Evolutionary conservation across 116 monocot species (phyloP), one percentile per base, ranked within the genome.

Genomic region (Zostera marina): DNA sequence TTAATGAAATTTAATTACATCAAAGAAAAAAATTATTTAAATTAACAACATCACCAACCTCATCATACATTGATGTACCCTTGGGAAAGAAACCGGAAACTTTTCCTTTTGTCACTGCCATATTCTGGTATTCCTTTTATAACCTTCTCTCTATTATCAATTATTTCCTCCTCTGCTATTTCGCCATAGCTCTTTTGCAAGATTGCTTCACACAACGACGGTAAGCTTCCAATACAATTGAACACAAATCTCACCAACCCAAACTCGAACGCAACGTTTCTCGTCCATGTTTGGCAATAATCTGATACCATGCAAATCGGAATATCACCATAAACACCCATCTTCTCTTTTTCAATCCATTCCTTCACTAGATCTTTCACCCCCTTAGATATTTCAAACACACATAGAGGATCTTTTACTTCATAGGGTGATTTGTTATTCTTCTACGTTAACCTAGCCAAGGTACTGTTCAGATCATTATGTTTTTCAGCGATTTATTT

Each of bases 301-400:
- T 74, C 73, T 17, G 67, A 60, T 38, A 74, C 14, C 42, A 74
- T 52, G 41, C 73, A 74, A 4, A 13, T 42, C 7, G 66, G 61
- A 6, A 14, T 3, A 4, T 11, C 26, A 45, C 1, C 9, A 25
- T 12, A 63, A 11, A 55, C 54, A 57, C 9, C 2, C 12, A 42
- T 14, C 10, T 0, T 8, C 47, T 58, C 54, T 49, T 49, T 20
- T 20, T 49, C 19, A 15, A 49, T 17, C 19, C 20, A 49, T 20
- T 49, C 49, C 49, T 49, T 49, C 49, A 49, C 15, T 2, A 17
- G 49, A 15, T 49, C 49, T 17, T 49, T 17, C 0, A 54, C 6
- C 22, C 1, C 20, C 20, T 4, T 0, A 6, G 0, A 6, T 54
- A 11, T 11, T 0, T 4, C 1, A 13, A 22, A 54, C 16, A 54